Evolutionary conservation across 116 monocot genomes (phyloP).

Genomic region (Posidonia oceanica): DNA sequence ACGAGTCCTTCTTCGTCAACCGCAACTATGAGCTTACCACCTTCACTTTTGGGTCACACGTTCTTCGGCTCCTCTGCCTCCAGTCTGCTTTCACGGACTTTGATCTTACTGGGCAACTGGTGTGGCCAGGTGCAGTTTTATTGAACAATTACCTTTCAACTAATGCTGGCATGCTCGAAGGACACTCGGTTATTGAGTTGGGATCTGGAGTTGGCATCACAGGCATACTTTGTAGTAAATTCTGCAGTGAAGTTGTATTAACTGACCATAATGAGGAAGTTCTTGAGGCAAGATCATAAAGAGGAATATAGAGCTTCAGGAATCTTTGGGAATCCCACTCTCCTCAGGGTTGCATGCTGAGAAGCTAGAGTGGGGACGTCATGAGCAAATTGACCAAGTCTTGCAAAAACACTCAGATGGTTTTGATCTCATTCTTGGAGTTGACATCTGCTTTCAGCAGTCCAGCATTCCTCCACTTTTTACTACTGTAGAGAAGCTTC

Average conservation of each 20-base stretch:
- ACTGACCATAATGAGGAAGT: constrained; percentile 98
- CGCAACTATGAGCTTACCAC: constrained; percentile 67
- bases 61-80: constrained; percentile 56
- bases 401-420: constrained; percentile 49
- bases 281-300: constrained; percentile 88
- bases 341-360: constrained; percentile 46
- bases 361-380: constrained; percentile 86
- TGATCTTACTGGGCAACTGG: constrained; percentile 93
- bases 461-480: constrained; percentile 78
- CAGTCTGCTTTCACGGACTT: constrained; percentile 86
- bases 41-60: constrained; percentile 73
- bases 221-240: constrained; percentile 81
- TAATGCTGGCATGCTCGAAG: constrained; percentile 52
- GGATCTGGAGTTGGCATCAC: constrained; percentile 97
- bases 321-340: constrained; percentile 23
- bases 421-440: constrained; percentile 91
- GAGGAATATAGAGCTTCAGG: constrained; percentile 72
- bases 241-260: constrained; percentile 64
- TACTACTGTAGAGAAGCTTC: constrained; percentile 55
- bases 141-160: constrained; percentile 73
- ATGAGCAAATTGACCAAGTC: constrained; percentile 36
- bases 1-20: constrained; percentile 58
- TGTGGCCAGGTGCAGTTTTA: constrained; percentile 91
- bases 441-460: constrained; percentile 98
- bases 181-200: constrained; percentile 68